Conservation (phyloP, 805 yeast genomes). For the Cyberlindnera maclurae region DNA sequence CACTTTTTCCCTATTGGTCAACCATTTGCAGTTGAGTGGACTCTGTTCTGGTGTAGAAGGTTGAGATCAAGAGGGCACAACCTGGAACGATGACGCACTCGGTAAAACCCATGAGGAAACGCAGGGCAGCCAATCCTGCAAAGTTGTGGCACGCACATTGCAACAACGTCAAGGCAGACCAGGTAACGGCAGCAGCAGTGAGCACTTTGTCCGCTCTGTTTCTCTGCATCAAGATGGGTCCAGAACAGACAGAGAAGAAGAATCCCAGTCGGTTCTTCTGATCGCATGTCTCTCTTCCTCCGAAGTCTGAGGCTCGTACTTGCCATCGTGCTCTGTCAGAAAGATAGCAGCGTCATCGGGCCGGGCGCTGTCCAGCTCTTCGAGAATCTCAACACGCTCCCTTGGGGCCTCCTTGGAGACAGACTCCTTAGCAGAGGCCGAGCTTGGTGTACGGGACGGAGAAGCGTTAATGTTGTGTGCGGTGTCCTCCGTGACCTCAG, state of each 20-base stretch:
- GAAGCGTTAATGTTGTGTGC: too few relatives aligned
- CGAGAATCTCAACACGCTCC: conserved; percentile 1
- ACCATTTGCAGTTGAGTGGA: conserved; percentile 42
- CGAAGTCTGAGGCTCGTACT: conserved; percentile 20
- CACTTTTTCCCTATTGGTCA: conserved; percentile 37
- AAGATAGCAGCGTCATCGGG: conserved; percentile 24
- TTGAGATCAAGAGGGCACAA: conserved; percentile 33
- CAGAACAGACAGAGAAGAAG: conserved; percentile 31
- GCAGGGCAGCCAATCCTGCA: conserved; percentile 33
- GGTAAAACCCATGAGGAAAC: conserved; percentile 40
- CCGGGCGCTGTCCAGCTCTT: neutral
- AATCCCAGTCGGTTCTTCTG: conserved; percentile 32
- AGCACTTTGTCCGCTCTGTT: conserved; percentile 20
- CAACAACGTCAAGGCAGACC: conserved; percentile 18
- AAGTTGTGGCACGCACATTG: conserved; percentile 30
- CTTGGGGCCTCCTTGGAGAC: conserved; percentile 3
- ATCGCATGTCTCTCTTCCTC: conserved; percentile 27
- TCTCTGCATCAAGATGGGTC: conserved; percentile 24
- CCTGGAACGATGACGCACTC: conserved; percentile 36
- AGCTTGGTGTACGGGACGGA: too few relatives aligned
- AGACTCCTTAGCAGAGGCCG: neutral
- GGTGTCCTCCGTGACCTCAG: too few relatives aligned
- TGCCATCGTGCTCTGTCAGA: conserved; percentile 19
- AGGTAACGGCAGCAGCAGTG: conserved; percentile 16
- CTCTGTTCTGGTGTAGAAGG: conserved; percentile 32